Evolutionary conservation across 176 grass and related monocot genomes (phyloP).

Genomic region (Oryza australiensis): DNA sequence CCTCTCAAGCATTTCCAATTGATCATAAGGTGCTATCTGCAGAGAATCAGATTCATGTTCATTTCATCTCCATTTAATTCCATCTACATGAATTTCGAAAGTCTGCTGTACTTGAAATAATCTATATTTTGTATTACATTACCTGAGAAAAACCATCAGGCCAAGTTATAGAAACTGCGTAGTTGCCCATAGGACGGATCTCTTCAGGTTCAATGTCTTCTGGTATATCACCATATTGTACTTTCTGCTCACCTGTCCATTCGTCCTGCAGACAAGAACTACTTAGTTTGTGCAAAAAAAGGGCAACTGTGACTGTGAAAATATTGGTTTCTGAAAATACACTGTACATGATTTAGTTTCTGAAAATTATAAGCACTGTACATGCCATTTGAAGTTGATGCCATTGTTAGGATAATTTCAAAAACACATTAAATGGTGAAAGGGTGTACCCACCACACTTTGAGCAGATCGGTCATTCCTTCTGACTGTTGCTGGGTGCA

Average conservation of each 20-base stretch:
- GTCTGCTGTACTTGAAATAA: neutral
- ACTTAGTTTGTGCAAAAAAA: slow-evolving; percentile 30
- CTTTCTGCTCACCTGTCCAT: slow-evolving; percentile 95
- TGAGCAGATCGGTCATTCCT: slow-evolving; percentile 91
- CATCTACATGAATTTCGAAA: neutral
- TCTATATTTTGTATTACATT: slow-evolving; percentile 20
- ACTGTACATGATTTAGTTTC: neutral
- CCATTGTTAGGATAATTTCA: slow-evolving; percentile 8
- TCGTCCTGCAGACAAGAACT: slow-evolving; percentile 60
- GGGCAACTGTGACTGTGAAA: neutral
- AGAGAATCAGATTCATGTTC: slow-evolving; percentile 32
- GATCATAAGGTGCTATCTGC: slow-evolving; percentile 99
- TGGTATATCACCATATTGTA: slow-evolving; percentile 83
- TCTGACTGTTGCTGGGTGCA: slow-evolving; percentile 92
- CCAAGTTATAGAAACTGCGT: slow-evolving; percentile 99
- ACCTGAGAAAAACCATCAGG: slow-evolving; percentile 98
- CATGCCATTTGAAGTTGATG: neutral
- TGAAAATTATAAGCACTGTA: neutral
- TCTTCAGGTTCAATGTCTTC: slow-evolving; percentile 97
- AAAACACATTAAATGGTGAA: neutral
- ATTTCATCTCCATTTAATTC: slow-evolving; percentile 22
- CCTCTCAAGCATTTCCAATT: slow-evolving; percentile 85
- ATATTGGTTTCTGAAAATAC: slow-evolving; percentile 10
- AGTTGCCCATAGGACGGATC: slow-evolving; percentile 94
- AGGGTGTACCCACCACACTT: slow-evolving; percentile 75